Evolutionary conservation across 192 early-diverging fungal genomes (phyloP).

Genomic region (Linnemannia zychae): DNA sequence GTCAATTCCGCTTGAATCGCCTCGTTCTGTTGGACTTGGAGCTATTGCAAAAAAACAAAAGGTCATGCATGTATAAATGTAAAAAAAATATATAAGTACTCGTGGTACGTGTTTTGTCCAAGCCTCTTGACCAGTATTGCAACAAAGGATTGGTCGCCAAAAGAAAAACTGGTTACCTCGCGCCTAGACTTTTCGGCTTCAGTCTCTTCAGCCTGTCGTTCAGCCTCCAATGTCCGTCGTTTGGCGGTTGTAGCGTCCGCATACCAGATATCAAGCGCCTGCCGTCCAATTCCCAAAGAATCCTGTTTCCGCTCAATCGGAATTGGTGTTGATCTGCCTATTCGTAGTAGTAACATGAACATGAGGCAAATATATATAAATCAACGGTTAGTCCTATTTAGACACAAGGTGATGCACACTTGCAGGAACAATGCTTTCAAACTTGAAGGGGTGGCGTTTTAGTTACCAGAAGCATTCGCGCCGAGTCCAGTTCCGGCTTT

Average conservation of each 20-base stretch:
- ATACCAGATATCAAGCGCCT: conserved; percentile 66
- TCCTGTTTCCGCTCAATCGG: conserved; percentile 76
- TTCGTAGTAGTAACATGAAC: not conserved
- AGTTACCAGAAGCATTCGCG: conserved; percentile 61
- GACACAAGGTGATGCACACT: not conserved
- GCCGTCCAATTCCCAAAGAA: conserved; percentile 75
- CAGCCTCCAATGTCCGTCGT: conserved; percentile 73
- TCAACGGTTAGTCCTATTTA: not conserved
- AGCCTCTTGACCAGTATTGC: not conserved
- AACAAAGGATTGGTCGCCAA: not conserved
- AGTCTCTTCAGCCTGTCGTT: conserved; percentile 76
- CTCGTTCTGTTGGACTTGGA: conserved; percentile 59
- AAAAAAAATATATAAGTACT: too few species aligned
- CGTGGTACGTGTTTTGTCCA: too few species aligned
- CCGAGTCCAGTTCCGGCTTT: conserved; percentile 73
- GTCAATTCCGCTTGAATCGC: conserved; percentile 67
- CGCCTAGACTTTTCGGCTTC: conserved; percentile 65
- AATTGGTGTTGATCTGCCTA: conserved; percentile 80
- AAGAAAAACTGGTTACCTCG: conserved; percentile 60
- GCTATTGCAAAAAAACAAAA: too few species aligned
- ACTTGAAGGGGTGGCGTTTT: not conserved
- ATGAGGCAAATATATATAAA: conserved; percentile 6
- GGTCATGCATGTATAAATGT: too few species aligned
- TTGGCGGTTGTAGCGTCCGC: conserved; percentile 70
- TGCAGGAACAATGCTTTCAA: not conserved